Evolutionary conservation across 1,284 basidiomycete genomes (phyloP).

Genomic region (Pascua guehoae): DNA sequence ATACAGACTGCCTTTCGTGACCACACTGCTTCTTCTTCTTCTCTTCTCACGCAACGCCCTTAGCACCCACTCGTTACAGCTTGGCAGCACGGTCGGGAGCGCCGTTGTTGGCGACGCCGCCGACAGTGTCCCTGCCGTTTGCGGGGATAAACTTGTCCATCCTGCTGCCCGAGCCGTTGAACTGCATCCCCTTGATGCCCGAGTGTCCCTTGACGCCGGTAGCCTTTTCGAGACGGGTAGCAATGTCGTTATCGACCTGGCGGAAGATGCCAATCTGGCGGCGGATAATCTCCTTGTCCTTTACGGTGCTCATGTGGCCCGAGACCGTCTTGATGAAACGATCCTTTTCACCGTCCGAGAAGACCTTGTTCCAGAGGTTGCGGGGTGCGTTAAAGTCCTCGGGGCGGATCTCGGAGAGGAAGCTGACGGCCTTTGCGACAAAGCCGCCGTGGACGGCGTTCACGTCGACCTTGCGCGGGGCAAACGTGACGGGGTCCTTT

Average conservation of each 20-base stretch:
- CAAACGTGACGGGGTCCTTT: constrained; percentile 52
- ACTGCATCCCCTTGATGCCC: constrained; percentile 59
- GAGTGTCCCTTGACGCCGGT: constrained; percentile 55
- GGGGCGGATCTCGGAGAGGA: constrained; percentile 73
- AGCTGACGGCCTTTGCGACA: constrained; percentile 65
- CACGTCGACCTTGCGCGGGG: constrained; percentile 31
- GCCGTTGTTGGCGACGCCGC: constrained; percentile 13
- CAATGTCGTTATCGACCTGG: constrained; percentile 66
- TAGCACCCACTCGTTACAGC: background rate
- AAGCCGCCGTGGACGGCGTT: constrained; percentile 65
- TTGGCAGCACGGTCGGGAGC: constrained; percentile 4
- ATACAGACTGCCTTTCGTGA: no score
- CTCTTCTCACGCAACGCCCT: no score
- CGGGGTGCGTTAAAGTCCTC: constrained; percentile 89
- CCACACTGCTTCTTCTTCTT: no score
- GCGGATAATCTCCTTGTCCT: constrained; percentile 62
- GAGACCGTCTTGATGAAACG: constrained; percentile 73
- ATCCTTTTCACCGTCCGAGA: constrained; percentile 63
- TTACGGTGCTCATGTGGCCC: constrained; percentile 65
- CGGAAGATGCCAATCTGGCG: constrained; percentile 76
- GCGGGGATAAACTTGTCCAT: constrained; percentile 7
- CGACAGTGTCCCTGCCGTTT: background rate
- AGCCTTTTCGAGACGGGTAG: constrained; percentile 68
- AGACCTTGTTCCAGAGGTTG: constrained; percentile 71
- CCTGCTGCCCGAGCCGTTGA: constrained; percentile 52